These are phyloP conservation scores for Erigeron philadelphicus DNA, from an alignment of 140 eudicot genomes.

Conservation along the genomic window DNA sequence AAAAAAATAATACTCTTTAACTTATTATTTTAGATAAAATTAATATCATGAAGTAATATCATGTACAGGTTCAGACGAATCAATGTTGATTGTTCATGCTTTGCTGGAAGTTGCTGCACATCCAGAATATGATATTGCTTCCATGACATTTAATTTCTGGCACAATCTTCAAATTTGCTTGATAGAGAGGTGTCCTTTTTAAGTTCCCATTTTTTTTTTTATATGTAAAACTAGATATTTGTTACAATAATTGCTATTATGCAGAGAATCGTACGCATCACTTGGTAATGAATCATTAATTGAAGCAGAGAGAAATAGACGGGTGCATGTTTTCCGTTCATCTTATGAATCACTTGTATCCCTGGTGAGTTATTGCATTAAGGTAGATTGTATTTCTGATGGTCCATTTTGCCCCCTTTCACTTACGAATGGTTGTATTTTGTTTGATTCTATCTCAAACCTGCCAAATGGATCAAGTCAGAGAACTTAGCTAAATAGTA, in stretches of 20 bases:
- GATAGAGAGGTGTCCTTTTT: slow-evolving; percentile 56
- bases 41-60: slow-evolving; percentile 8
- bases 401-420: background rate
- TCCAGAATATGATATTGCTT: slow-evolving; percentile 97
- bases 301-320: slow-evolving; percentile 78
- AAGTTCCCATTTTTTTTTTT: slow-evolving; percentile 13
- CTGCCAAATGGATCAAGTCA: too few relatives aligned
- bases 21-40: background rate
- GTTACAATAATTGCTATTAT: slow-evolving; percentile 25
- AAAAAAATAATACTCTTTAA: slow-evolving; percentile 9
- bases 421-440: background rate
- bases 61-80: slow-evolving; percentile 84
- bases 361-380: slow-evolving; percentile 55
- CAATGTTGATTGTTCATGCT: slow-evolving; percentile 92
- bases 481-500: too few relatives aligned
- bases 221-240: slow-evolving; percentile 17
- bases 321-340: slow-evolving; percentile 69
- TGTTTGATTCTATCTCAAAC: too few relatives aligned
- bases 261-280: slow-evolving; percentile 64
- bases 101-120: slow-evolving; percentile 94
- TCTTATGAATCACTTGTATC: slow-evolving; percentile 93
- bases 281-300: slow-evolving; percentile 58
- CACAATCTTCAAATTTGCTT: slow-evolving; percentile 86
- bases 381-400: background rate
- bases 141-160: slow-evolving; percentile 99